phyloP scores from a whole-genome alignment of 2,329 filamentous ascomycete species.

The Neocatenulostroma microsporum region DNA sequence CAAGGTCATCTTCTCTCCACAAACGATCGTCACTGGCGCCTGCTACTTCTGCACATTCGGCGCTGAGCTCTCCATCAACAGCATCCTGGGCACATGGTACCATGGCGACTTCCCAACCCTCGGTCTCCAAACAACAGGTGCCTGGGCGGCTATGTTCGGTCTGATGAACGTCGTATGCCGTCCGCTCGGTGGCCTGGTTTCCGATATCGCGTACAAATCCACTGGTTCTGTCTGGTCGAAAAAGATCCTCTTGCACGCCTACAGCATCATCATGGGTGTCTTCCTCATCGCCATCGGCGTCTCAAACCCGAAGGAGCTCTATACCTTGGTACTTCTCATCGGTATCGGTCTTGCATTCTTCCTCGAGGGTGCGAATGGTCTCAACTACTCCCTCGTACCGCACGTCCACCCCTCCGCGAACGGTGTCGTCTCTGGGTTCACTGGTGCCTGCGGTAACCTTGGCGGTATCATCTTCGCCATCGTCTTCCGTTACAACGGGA shows the following conservation, averaged over 20 bases:
- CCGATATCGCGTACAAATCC: constrained; percentile 48
- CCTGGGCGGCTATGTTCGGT: constrained; percentile 66
- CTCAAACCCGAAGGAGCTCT: constrained; percentile 53
- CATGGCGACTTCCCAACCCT: constrained; percentile 46
- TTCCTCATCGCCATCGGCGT: constrained; percentile 58
- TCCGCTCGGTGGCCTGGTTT: constrained; percentile 56
- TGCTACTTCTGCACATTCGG: constrained; percentile 57
- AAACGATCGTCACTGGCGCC: constrained; percentile 45
- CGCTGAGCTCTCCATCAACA: constrained; percentile 54
- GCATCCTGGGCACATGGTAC: constrained; percentile 54
- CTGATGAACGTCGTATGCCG: constrained; percentile 63
- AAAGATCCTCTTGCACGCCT: constrained; percentile 53
- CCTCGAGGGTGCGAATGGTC: constrained; percentile 75
- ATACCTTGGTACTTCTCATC: constrained; percentile 67
- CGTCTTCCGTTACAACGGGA: constrained; percentile 68
- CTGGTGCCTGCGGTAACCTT: constrained; percentile 73
- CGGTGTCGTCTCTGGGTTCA: constrained; percentile 67
- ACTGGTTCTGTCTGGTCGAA: constrained; percentile 53
- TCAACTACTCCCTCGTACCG: constrained; percentile 78
- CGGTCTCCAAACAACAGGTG: constrained; percentile 47
- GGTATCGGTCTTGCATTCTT: constrained; percentile 72
- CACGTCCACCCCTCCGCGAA: constrained; percentile 80
- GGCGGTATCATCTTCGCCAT: constrained; percentile 80
- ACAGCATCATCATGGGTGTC: constrained; percentile 50
- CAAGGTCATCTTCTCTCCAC: constrained; percentile 54